Conservation (phyloP, 1,284 basidiomycete species). For the Tylopilus sp. region DNA sequence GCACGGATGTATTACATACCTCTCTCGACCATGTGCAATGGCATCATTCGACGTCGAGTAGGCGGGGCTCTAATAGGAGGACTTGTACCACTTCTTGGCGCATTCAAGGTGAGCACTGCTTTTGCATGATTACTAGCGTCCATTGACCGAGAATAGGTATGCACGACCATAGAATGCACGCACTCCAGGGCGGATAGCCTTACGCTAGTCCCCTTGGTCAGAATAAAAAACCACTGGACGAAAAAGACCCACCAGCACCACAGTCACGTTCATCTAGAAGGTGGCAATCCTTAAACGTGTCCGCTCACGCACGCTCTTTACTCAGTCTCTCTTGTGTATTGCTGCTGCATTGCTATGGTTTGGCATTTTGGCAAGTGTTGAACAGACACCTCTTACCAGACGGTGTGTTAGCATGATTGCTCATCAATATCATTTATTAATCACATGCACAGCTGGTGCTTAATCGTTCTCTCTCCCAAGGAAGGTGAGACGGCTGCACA, state of each 20-base stretch:
- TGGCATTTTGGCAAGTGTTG: constrained; percentile 82
- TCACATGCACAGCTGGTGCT: constrained; percentile 69
- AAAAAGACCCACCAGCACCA: constrained; percentile 62
- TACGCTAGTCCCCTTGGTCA: constrained; percentile 75
- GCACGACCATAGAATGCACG: constrained; percentile 71
- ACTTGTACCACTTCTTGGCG: constrained; percentile 48
- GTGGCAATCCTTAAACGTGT: constrained; percentile 58
- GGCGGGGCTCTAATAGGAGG: constrained; percentile 31
- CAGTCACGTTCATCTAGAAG: constrained; percentile 59
- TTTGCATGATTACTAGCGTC: background rate
- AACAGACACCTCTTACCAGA: constrained; percentile 88
- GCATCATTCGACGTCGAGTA: constrained; percentile 58
- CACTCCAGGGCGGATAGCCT: constrained; percentile 75
- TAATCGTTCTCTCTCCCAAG: constrained; percentile 90
- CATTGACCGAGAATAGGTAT: constrained; percentile 50
- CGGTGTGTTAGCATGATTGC: constrained; percentile 59
- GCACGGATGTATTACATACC: constrained; percentile 4
- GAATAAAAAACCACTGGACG: constrained; percentile 66
- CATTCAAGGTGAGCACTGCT: constrained; percentile 56
- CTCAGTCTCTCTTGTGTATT: constrained; percentile 72
- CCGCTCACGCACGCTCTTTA: constrained; percentile 58
- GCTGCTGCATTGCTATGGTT: constrained; percentile 79
- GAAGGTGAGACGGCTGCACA: constrained; percentile 86
- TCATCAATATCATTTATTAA: constrained; percentile 8
- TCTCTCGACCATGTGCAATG: constrained; percentile 13